Conservation (phyloP, 1,284 basidiomycete genomes). For the Heterobasidion irregulare region DNA sequence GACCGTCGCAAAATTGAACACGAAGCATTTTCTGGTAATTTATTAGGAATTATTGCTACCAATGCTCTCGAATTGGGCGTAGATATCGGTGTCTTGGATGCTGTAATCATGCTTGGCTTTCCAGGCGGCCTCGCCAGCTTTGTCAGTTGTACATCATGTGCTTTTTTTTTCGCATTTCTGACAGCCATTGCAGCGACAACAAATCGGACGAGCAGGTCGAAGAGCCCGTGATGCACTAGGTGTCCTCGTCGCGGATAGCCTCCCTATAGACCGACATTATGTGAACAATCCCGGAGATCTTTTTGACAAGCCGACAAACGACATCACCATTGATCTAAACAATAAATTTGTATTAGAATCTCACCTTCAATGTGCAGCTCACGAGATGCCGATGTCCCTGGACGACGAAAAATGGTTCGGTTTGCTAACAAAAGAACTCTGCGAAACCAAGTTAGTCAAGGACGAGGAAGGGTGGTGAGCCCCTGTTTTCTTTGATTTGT, state of each 20-base stretch:
- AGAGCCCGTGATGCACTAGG: slow-evolving; percentile 79
- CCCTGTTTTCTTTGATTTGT: not conserved
- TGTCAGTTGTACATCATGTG: slow-evolving; percentile 30
- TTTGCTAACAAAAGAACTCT: slow-evolving; percentile 43
- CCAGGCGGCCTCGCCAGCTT: slow-evolving; percentile 74
- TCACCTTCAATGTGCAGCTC: slow-evolving; percentile 83
- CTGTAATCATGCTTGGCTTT: slow-evolving; percentile 86
- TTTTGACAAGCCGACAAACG: slow-evolving; percentile 53
- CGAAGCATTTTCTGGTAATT: slow-evolving; percentile 78
- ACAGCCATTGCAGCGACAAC: slow-evolving; percentile 54
- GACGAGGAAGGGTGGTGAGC: slow-evolving; percentile 68
- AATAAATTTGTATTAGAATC: slow-evolving; percentile 76
- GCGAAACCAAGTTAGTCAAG: slow-evolving; percentile 43
- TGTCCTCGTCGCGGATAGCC: slow-evolving; percentile 65
- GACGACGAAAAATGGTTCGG: slow-evolving; percentile 77
- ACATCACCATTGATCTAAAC: slow-evolving; percentile 67
- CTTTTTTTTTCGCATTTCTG: slow-evolving; percentile 1
- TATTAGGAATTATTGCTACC: slow-evolving; percentile 86
- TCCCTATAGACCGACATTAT: slow-evolving; percentile 77
- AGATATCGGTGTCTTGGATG: slow-evolving; percentile 84
- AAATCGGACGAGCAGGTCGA: slow-evolving; percentile 84
- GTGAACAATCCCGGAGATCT: slow-evolving; percentile 65
- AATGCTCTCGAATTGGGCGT: slow-evolving; percentile 89
- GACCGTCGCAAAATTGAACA: slow-evolving; percentile 81
- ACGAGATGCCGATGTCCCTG: slow-evolving; percentile 74